phyloP scores from a whole-genome alignment of 805 yeast genomes.

The Debaryomyces maramus region DNA sequence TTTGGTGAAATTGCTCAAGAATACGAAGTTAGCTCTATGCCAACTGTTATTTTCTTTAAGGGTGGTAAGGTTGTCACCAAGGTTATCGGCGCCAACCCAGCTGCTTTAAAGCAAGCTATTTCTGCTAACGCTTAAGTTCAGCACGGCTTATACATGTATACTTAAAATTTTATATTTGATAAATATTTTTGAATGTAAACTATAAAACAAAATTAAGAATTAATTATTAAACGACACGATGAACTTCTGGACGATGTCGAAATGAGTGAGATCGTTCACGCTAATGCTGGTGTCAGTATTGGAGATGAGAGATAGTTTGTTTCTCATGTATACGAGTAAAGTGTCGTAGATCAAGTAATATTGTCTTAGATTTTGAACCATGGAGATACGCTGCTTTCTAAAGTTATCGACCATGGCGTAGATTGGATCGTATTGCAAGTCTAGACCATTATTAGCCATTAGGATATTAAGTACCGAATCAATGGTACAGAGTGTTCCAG shows the following conservation, averaged over 20 bases:
- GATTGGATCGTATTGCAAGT: slow-evolving; percentile 39
- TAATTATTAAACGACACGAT: slow-evolving; percentile 2
- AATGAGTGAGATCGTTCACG: slow-evolving; percentile 11
- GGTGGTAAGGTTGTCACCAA: slow-evolving; percentile 75
- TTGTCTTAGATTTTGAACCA: slow-evolving; percentile 60
- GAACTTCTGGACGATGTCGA: slow-evolving; percentile 13
- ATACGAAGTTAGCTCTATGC: slow-evolving; percentile 57
- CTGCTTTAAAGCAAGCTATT: slow-evolving; percentile 71
- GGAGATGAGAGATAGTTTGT: neutral
- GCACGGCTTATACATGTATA: too few species aligned
- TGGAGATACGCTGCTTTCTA: slow-evolving; percentile 53
- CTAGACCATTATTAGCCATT: slow-evolving; percentile 10
- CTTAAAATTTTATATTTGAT: too few species aligned
- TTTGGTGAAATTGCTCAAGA: slow-evolving; percentile 73
- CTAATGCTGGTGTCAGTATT: neutral
- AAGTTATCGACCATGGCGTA: slow-evolving; percentile 47
- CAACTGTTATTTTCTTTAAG: slow-evolving; percentile 73
- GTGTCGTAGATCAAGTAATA: slow-evolving; percentile 51
- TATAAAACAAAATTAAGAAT: too few species aligned
- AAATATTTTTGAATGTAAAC: neutral
- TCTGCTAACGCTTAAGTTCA: slow-evolving; percentile 51
- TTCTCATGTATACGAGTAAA: slow-evolving; percentile 8
- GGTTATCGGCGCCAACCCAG: slow-evolving; percentile 90
- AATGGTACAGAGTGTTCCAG: slow-evolving; percentile 65
- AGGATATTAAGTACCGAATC: slow-evolving; percentile 32